Conservation (phyloP, 148 eudicot genomes). For the Pouteria glomerata region DNA sequence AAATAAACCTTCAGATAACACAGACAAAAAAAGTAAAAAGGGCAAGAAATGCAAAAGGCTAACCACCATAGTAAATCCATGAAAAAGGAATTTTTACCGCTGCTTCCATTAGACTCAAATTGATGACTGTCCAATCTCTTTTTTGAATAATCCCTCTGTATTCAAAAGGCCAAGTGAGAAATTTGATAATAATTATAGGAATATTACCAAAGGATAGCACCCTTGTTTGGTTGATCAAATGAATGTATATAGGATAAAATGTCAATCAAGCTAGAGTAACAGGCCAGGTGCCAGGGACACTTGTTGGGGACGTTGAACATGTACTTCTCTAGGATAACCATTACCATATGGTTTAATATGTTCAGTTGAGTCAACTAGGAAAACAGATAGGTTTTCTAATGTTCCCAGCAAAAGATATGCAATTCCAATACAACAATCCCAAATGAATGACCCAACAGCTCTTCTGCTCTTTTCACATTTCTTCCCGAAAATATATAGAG, state of each 20-base stretch:
- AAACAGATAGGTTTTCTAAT: not conserved
- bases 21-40: constrained; percentile 1
- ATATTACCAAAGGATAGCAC: not conserved
- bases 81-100: constrained; percentile 40
- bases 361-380: not conserved
- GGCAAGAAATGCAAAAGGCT: not conserved
- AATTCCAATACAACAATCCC: too few relatives aligned
- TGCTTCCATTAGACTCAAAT: constrained; percentile 63
- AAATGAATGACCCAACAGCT: too few relatives aligned
- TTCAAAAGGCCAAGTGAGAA: constrained; percentile 13
- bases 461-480: too few relatives aligned
- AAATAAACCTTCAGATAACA: constrained; percentile 43
- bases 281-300: too few relatives aligned
- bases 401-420: too few relatives aligned
- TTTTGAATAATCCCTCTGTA: constrained; percentile 66
- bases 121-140: constrained; percentile 62
- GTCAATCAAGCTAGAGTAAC: not conserved
- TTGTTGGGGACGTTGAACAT: too few relatives aligned
- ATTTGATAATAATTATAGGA: not conserved
- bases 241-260: not conserved
- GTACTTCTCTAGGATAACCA: too few relatives aligned
- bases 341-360: too few relatives aligned
- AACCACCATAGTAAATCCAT: not conserved
- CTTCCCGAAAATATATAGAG: too few relatives aligned
- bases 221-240: not conserved